Evolutionary conservation across 371 early-diverging fungal species (phyloP).

Genomic region (Mucor plumbeus): DNA sequence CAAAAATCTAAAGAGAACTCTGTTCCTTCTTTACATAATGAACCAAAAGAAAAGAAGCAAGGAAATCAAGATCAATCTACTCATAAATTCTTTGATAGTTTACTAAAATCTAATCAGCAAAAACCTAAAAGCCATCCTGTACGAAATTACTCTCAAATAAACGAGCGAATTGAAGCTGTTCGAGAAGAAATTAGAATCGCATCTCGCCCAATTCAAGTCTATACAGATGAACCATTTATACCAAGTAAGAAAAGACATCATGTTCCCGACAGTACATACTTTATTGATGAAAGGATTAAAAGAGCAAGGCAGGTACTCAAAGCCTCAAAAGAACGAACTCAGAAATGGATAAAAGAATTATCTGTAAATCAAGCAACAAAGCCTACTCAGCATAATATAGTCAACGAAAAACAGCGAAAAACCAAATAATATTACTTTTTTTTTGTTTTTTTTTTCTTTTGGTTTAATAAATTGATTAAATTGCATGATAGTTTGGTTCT

Average conservation of each 20-base stretch:
- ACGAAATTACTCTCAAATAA: neutral
- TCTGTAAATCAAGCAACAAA: neutral
- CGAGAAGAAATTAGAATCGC: too few relatives aligned
- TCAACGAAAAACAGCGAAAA: neutral
- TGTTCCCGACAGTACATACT: neutral
- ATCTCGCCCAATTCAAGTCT: neutral
- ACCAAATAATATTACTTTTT: too few relatives aligned
- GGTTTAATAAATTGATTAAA: too few relatives aligned
- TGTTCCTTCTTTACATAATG: too few relatives aligned
- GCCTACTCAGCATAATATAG: neutral
- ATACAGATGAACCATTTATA: neutral
- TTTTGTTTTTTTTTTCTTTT: too few relatives aligned
- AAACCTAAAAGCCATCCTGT: neutral
- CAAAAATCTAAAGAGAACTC: too few relatives aligned
- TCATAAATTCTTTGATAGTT: neutral
- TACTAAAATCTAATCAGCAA: neutral
- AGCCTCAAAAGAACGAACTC: neutral
- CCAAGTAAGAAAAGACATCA: neutral
- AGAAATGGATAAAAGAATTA: neutral
- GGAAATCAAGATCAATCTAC: too few relatives aligned
- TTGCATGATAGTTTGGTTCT: too few relatives aligned
- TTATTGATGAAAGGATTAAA: neutral
- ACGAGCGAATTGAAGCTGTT: too few relatives aligned
- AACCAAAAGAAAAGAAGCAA: too few relatives aligned
- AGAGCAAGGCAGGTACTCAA: neutral